Base-by-base conservation (phyloP, 305 asterid genomes). In the Fraxinus floribunda region DNA sequence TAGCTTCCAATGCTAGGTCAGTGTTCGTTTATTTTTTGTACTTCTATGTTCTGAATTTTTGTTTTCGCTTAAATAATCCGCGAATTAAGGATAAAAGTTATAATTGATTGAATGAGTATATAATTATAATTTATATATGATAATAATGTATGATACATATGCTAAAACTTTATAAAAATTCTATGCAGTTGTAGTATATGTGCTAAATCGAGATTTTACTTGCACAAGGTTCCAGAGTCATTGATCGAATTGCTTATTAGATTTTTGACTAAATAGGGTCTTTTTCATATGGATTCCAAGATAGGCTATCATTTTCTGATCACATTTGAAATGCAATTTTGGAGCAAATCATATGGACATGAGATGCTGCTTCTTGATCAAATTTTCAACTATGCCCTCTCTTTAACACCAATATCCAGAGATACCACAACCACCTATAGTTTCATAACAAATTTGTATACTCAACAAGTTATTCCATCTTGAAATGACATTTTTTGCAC, bases 1-100 rank as follows among this genome's bases (percentile, higher is more conserved):
- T 72, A 26, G 85, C 83, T 84, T 36, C 91, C 62, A 78, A 76
- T 20, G 78, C 75, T 74, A 85, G 83, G 96, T 89, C 16, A 80
- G 90, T 84, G 62, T 68, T 39, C 81, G 71, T 5, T 34, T 78
- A 30, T 20, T 80, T 4, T 77, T 34, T 79, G n/a, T 35, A 0
- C 2, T 15, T 46, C 72, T 13, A 44, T 75, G 32, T 79, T 82
- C 3, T 81, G 3, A 24, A 5, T 32, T 8, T 71, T 13, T 57
- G 38, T 30, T n/a, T 77, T 1, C 76, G 16, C 35, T 11, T 24
- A 44, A 46, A 32, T 15, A 30, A 35, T 82, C 22, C 15, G 68
- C 38, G 66, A 70, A 44, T 9, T 7, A 62, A 79, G 32, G 73
- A 32, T 29, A 24, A 16, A 26, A 66, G 29, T 26, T 60, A 60